A percentile compares a stretch with the other conserved stretches of the same genome.
These are phyloP conservation scores for Novymonas esmeraldas DNA, from an alignment of 208 protist species.

Conservation along the genomic window DNA sequence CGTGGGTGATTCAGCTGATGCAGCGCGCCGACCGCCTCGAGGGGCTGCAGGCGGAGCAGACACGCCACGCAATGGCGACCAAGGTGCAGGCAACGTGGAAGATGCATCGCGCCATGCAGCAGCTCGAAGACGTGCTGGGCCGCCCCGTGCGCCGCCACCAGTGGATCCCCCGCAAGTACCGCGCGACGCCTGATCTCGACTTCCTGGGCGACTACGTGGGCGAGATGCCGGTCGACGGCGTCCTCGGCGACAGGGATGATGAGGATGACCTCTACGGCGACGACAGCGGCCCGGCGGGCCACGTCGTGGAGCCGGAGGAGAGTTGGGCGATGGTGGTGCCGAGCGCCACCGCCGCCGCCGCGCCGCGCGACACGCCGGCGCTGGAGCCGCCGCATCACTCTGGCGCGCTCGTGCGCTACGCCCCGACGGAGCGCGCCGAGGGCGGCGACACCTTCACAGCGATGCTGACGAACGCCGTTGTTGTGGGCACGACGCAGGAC, in stretches of 20 bases:
- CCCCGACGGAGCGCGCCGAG: slow-evolving; percentile 24
- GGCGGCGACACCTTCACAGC: slow-evolving; percentile 45
- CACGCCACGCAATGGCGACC: slow-evolving; percentile 56
- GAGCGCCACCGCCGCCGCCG: background rate
- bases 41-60: slow-evolving; percentile 42
- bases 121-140: slow-evolving; percentile 61
- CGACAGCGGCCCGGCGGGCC: background rate
- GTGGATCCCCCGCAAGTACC: slow-evolving; percentile 55
- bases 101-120: slow-evolving; percentile 76
- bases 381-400: background rate
- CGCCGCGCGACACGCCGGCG: background rate
- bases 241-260: slow-evolving; percentile 8
- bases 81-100: slow-evolving; percentile 87
- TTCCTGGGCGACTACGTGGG: slow-evolving; percentile 55
- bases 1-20: slow-evolving; percentile 77
- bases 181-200: slow-evolving; percentile 41
- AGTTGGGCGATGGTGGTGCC: slow-evolving; percentile 13
- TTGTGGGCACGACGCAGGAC: slow-evolving; percentile 65
- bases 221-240: slow-evolving; percentile 19
- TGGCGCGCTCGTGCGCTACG: slow-evolving; percentile 32
- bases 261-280: background rate
- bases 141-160: slow-evolving; percentile 69
- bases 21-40: slow-evolving; percentile 58
- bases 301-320: slow-evolving; percentile 7
- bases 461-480: slow-evolving; percentile 49